These are phyloP conservation scores for Polytolypa hystricis DNA, from an alignment of 2,329 filamentous ascomycete species.

Conservation along the genomic window DNA sequence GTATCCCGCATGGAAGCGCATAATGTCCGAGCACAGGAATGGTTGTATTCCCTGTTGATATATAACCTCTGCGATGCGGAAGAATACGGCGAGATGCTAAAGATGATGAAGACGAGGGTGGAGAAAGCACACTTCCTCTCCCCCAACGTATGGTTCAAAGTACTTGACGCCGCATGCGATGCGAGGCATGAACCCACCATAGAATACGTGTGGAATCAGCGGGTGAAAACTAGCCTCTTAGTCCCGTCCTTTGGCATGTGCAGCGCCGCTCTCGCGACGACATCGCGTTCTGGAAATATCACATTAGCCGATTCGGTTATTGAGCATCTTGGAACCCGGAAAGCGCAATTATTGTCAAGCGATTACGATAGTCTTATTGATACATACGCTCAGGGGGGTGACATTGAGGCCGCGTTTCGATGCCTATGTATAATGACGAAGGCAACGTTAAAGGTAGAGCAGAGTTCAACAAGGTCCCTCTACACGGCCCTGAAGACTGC, in stretches of 20 bases:
- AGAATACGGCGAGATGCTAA: slow-evolving; percentile 67
- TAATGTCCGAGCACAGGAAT: slow-evolving; percentile 47
- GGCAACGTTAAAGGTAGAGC: slow-evolving; percentile 46
- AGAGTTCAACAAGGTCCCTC: slow-evolving; percentile 53
- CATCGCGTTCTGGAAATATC: slow-evolving; percentile 56
- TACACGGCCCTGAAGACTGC: slow-evolving; percentile 44
- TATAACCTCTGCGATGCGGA: slow-evolving; percentile 59
- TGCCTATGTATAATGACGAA: slow-evolving; percentile 63
- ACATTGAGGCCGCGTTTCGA: slow-evolving; percentile 56
- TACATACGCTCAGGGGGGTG: slow-evolving; percentile 50
- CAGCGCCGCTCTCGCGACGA: slow-evolving; percentile 59
- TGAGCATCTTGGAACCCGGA: slow-evolving; percentile 49
- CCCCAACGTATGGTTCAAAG: slow-evolving; percentile 53
- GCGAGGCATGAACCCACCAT: slow-evolving; percentile 53
- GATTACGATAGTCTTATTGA: slow-evolving; percentile 76
- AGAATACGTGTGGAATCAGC: slow-evolving; percentile 58
- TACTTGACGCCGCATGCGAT: slow-evolving; percentile 65
- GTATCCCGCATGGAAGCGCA: slow-evolving; percentile 55
- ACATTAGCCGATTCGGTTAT: slow-evolving; percentile 61
- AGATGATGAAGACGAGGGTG: slow-evolving; percentile 51
- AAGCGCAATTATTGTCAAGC: slow-evolving; percentile 45
- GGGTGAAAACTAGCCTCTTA: slow-evolving; percentile 49
- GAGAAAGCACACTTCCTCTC: slow-evolving; percentile 38
- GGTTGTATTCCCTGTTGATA: slow-evolving; percentile 70
- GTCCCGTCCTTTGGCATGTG: slow-evolving; percentile 55